A percentile compares a stretch with the other conserved stretches of the same genome.
phyloP scores from a whole-genome alignment of 352 stramenopile species.

The Globisporangium rhizosaccharum region DNA sequence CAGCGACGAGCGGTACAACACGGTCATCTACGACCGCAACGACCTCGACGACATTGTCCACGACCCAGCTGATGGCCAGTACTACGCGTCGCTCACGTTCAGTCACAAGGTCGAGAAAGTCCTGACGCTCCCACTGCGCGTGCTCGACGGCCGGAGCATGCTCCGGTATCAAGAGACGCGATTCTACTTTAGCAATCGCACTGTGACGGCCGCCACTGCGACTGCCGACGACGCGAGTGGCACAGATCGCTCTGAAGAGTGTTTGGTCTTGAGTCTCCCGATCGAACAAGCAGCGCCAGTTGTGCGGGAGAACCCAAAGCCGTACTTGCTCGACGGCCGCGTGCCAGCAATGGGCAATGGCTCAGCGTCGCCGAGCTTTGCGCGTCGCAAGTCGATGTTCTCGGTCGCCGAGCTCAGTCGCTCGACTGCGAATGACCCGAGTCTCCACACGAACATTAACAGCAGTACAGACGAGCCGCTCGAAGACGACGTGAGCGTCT shows the following conservation, averaged over 20 bases:
- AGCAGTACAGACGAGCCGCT: conserved; percentile 5
- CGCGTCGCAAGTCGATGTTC: conserved; percentile 74
- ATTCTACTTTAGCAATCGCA: conserved; percentile 38
- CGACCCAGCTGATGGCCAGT: conserved; percentile 27
- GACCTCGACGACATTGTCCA: conserved; percentile 2
- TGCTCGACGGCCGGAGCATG: conserved; percentile 48
- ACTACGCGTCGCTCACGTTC: conserved; percentile 49
- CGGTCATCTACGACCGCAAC: conserved; percentile 40
- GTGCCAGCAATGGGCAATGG: conserved; percentile 83
- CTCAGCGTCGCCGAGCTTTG: conserved; percentile 78
- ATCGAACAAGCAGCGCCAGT: conserved; percentile 32
- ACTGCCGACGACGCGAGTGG: background rate
- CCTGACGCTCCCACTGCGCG: conserved; percentile 39
- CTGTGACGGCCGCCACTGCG: background rate
- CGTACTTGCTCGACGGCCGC: conserved; percentile 50
- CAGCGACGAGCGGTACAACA: conserved; percentile 72
- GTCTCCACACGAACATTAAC: conserved; percentile 1
- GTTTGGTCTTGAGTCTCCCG: conserved; percentile 56
- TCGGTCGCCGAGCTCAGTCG: conserved; percentile 34
- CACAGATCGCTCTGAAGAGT: conserved; percentile 10
- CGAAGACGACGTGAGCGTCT: conserved; percentile 38
- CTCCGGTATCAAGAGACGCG: conserved; percentile 58
- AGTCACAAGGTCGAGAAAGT: conserved; percentile 26
- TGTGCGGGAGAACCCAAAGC: conserved; percentile 29
- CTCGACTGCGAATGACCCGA: conserved; percentile 22